phyloP scores from a whole-genome alignment of 1,284 basidiomycete species.

The Exobasidium rhododendri region DNA sequence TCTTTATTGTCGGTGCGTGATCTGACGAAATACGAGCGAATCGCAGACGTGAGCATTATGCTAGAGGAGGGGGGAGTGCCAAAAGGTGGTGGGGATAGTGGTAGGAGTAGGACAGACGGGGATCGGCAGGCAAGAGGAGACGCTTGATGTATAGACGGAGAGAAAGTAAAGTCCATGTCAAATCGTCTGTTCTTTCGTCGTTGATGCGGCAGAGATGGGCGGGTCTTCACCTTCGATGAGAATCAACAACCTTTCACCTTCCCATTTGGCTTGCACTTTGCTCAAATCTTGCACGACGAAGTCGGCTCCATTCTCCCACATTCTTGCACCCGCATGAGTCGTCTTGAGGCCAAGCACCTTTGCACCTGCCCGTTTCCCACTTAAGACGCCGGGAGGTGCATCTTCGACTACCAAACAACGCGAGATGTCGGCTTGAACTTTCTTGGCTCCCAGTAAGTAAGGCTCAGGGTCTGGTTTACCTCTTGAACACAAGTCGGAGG shows the following conservation, averaged over 20 bases:
- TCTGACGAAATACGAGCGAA: too few relatives aligned
- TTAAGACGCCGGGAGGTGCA: conserved; percentile 46
- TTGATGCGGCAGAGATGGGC: too few relatives aligned
- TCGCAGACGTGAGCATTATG: too few relatives aligned
- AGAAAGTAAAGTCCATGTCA: too few relatives aligned
- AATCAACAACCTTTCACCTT: conserved; percentile 20
- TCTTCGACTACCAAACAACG: conserved; percentile 52
- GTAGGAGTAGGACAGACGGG: too few relatives aligned
- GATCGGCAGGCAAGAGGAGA: too few relatives aligned
- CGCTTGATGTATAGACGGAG: too few relatives aligned
- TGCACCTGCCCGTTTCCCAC: conserved; percentile 47
- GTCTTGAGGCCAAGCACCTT: conserved; percentile 46
- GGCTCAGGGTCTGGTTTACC: conserved; percentile 54
- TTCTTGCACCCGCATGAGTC: conserved; percentile 43
- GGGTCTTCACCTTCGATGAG: neutral
- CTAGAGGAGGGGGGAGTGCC: too few relatives aligned
- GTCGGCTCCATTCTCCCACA: conserved; percentile 43
- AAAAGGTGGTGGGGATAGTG: too few relatives aligned
- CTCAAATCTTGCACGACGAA: conserved; percentile 48
- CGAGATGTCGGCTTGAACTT: conserved; percentile 28
- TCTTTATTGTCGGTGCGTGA: too few relatives aligned
- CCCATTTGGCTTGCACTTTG: conserved; percentile 45
- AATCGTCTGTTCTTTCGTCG: too few relatives aligned
- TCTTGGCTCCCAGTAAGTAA: conserved; percentile 46
- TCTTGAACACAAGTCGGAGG: conserved; percentile 40